Conservation (phyloP, 495 filamentous ascomycete genomes). For the Penicillium coprophilum region DNA sequence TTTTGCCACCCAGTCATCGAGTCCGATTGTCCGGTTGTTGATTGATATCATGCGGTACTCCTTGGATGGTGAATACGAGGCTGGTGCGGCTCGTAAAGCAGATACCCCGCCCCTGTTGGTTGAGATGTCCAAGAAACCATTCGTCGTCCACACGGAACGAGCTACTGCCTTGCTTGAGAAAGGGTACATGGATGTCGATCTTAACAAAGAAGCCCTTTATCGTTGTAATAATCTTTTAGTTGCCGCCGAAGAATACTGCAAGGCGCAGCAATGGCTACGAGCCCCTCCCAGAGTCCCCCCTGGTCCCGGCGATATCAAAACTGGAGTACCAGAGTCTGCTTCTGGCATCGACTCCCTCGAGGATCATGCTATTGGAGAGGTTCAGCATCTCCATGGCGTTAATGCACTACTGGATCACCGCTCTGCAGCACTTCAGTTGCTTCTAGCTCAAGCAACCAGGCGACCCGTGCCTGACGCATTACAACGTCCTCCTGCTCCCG, state of each 20-base stretch:
- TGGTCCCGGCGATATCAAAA: constrained; percentile 56
- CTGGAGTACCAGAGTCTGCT: constrained; percentile 29
- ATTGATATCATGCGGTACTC: constrained; percentile 82
- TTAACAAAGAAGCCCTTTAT: constrained; percentile 78
- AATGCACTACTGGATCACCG: constrained; percentile 31
- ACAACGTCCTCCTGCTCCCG: constrained; percentile 22
- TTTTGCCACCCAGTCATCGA: constrained; percentile 70
- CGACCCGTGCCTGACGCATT: constrained; percentile 26
- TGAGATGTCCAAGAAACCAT: constrained; percentile 40
- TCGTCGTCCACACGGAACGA: constrained; percentile 51
- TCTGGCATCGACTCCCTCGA: constrained; percentile 34
- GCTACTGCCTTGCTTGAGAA: constrained; percentile 43
- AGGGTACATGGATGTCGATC: constrained; percentile 50
- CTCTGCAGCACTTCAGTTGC: constrained; percentile 39
- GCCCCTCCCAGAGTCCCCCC: constrained; percentile 58
- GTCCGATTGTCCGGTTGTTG: constrained; percentile 71
- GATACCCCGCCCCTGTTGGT: constrained; percentile 49
- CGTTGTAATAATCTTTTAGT: constrained; percentile 67
- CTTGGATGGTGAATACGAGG: constrained; percentile 72
- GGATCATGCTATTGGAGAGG: constrained; percentile 32
- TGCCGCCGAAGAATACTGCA: constrained; percentile 73
- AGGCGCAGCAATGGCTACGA: constrained; percentile 48
- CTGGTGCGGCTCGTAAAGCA: constrained; percentile 58
- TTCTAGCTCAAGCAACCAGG: constrained; percentile 37
- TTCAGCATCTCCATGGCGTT: constrained; percentile 29